Base-by-base conservation (phyloP, 2,329 filamentous ascomycete species). In the Huntiella savannae region DNA sequence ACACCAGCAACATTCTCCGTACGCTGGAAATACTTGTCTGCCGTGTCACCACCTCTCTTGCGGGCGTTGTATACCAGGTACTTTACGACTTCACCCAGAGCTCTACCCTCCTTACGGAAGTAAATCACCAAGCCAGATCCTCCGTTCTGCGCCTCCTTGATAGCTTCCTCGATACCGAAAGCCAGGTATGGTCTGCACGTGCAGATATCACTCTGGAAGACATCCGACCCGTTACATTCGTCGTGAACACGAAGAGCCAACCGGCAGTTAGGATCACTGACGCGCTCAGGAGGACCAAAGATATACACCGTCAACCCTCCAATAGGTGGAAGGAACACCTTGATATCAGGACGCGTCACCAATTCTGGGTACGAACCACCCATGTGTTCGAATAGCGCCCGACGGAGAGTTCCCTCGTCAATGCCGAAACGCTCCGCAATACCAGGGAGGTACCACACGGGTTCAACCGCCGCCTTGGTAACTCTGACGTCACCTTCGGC, bases 1-100 rank as follows among this genome's bases (percentile, higher is more conserved):
- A 96, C 88, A 51, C 91, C 91, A 6, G 91, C 91, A 59, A 98
- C 92, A 60, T 95, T 94, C 63, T 95, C 88, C n/a, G 88, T 96
- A 48, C 91, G 73, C 63, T 88, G 81, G 68, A 96, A 96, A 65
- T 96, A 96, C 61, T 93, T 85, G 55, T 81, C 88, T 16, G 86
- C 86, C 49, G 74, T 74, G 62, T 87, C 82, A 52, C 76, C 73
- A 53, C 81, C 81, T 55, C 82, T 77, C 64, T 88, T 91, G 53
- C 79, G 70, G 43, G 82, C 82, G 59, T 88, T 91, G 67, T 88
- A 80, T 40, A 79, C 75, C 51, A 79, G 73, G 57, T 93, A 86
- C 59, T 95, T 95, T 46, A 86, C 93, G 28, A 98, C 91, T 62
- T 98, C 91, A 45, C 91, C 91, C 5, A 96, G 68, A 34, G 88